Conservation (phyloP, 2,329 filamentous ascomycete species). For the Clathrospora elynae region DNA sequence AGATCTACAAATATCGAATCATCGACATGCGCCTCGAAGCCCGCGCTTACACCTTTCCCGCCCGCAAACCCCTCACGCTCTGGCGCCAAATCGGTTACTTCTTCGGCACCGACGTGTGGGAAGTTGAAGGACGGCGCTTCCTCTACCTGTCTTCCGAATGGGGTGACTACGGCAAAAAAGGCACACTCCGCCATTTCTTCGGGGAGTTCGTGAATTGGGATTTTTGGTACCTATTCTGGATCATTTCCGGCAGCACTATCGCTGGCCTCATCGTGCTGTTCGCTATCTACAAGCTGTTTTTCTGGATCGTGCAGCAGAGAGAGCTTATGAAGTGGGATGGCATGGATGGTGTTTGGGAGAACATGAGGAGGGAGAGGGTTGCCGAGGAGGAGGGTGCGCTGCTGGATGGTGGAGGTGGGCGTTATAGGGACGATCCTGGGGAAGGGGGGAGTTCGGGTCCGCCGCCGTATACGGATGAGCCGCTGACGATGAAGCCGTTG, state of each 20-base stretch:
- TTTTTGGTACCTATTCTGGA: conserved; percentile 30
- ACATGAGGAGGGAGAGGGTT: conserved; percentile 27
- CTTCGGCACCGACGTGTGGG: conserved; percentile 37
- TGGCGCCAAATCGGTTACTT: conserved; percentile 30
- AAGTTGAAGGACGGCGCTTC: conserved; percentile 29
- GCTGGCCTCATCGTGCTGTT: conserved; percentile 27
- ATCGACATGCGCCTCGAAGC: conserved; percentile 28
- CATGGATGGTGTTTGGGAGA: conserved; percentile 43
- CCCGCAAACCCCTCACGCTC: conserved; percentile 12
- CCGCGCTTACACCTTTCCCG: conserved; percentile 29
- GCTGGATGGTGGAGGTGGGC: conserved; percentile 17
- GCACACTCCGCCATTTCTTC: conserved; percentile 34
- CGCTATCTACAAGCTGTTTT: conserved; percentile 25
- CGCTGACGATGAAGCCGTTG: conserved; percentile 26
- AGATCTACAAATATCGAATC: conserved; percentile 33
- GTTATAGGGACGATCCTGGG: conserved; percentile 37
- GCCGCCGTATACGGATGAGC: conserved; percentile 28
- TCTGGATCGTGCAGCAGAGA: conserved; percentile 30
- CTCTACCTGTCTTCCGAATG: conserved; percentile 38
- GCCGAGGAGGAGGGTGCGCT: conserved; percentile 34
- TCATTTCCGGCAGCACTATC: conserved; percentile 24
- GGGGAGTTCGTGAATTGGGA: conserved; percentile 35
- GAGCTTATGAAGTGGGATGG: conserved; percentile 42
- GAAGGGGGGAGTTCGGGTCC: conserved; percentile 18
- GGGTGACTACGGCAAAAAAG: conserved; percentile 40